These are phyloP conservation scores for Veloboletus limbatus DNA, from an alignment of 1,284 basidiomycete genomes.

Conservation along the genomic window DNA sequence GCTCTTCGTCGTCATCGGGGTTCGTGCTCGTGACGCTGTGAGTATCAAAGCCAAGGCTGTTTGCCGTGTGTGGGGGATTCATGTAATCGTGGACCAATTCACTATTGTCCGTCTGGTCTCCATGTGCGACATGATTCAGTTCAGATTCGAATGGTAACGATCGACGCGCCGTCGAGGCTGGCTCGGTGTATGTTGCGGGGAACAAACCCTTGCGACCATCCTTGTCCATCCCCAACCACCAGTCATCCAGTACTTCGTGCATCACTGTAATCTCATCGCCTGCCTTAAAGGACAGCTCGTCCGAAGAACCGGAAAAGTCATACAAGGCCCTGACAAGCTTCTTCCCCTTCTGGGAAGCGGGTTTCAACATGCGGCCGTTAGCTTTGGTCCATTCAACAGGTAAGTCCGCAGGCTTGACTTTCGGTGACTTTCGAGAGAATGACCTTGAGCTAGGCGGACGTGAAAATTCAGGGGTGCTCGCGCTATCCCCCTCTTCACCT, in stretches of 20 bases:
- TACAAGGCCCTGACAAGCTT: conserved; percentile 69
- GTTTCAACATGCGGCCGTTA: conserved; percentile 46
- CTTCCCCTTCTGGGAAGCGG: conserved; percentile 44
- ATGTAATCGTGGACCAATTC: conserved; percentile 36
- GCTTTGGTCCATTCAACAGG: conserved; percentile 37
- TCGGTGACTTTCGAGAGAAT: conserved; percentile 36
- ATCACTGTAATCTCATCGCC: conserved; percentile 75
- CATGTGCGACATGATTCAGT: background rate
- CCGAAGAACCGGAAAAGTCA: conserved; percentile 68
- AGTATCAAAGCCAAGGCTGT: conserved; percentile 36
- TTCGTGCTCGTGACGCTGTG: conserved; percentile 43
- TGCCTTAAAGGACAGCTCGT: conserved; percentile 70
- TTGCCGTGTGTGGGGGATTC: conserved; percentile 38
- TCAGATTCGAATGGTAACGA: conserved; percentile 23
- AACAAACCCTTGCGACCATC: conserved; percentile 70
- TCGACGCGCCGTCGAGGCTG: conserved; percentile 33
- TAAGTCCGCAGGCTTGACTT: conserved; percentile 39
- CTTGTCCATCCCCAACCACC: conserved; percentile 78
- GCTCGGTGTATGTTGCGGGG: conserved; percentile 70
- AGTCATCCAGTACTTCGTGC: conserved; percentile 76
- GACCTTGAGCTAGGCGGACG: conserved; percentile 30
- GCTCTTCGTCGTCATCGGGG: conserved; percentile 43
- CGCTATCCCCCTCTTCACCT: conserved; percentile 34
- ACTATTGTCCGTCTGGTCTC: conserved; percentile 17
- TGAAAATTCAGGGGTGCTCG: conserved; percentile 19